Evolutionary conservation across 306 rosid genomes (phyloP), one percentile per base, ranked within the genome.

Genomic region (Macrotyloma uniflorum): DNA sequence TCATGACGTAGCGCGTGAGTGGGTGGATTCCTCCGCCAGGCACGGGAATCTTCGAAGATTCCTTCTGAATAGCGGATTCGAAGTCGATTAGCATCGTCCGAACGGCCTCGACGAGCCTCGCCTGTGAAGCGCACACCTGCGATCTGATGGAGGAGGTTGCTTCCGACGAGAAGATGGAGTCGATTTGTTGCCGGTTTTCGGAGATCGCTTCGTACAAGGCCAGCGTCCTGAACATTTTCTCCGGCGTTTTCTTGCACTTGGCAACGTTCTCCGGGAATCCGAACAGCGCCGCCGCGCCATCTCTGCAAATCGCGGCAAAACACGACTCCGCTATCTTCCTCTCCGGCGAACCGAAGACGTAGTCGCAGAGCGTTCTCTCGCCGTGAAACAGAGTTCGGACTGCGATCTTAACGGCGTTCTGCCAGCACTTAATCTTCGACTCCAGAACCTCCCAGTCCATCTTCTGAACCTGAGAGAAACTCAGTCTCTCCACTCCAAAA

Each of bases 1-100:
- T 94, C 97, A 94, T 89, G 3, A 87, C 98, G 81, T 94, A 94
- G 35, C 98, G 98, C 8, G 98, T 92, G n/a, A 94, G 90, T 0
- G 97, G 98, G 80, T 94, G 98, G 77, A 88, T 66, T 3, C 88
- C 96, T 16, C 98, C 97, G 14, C 91, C 85, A 0, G 93, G 95
- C 2, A 92, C 88, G 0, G 92, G 76, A n/a, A 35, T 73, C 72
- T 86, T 90, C 3, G 97, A 89, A 0, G 71, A 22, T 38, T 92
- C 97, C 79, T 94, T 94, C 64, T 84, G 92, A 22, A 94, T 90
- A 33, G 91, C 93, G 26, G 83, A 40, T 79, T 93, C 98, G 75
- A 93, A 93, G 32, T 91, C 88, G 3, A 80, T 9, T 7, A 93
- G 53, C 86, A 87, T 91, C 0, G 83, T 55, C 0, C 93, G 83